Percentiles rank a stretch among this genome's conserved stretches.
phyloP scores from a whole-genome alignment of 371 early-diverging fungal species.

The Mortierella sp. region DNA sequence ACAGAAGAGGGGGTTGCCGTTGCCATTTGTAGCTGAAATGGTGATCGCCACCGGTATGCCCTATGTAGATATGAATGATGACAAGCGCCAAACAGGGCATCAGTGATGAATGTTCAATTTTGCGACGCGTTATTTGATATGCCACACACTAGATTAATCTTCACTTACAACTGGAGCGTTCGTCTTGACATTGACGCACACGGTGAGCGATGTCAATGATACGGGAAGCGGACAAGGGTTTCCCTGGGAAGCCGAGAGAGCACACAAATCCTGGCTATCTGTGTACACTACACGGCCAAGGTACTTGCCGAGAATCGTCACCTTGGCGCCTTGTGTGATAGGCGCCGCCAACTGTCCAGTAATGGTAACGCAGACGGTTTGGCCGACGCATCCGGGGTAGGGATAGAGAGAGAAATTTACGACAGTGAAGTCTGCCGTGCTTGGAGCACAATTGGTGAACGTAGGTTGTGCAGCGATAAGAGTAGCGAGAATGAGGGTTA shows the following conservation, averaged over 20 bases:
- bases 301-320: constrained; percentile 16
- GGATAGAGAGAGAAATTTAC: constrained; percentile 16
- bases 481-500: constrained; percentile 14
- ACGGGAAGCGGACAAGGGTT: constrained; percentile 27
- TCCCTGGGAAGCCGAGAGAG: constrained; percentile 6
- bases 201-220: constrained; percentile 29
- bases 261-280: constrained; percentile 28
- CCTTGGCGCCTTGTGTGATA: constrained; percentile 5
- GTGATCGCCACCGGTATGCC: constrained; percentile 14
- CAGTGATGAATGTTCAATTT: no score
- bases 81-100: no score
- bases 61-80: neutral
- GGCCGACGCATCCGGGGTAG: constrained; percentile 14
- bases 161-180: constrained; percentile 17
- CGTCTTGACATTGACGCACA: constrained; percentile 31
- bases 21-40: constrained; percentile 29
- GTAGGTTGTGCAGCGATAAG: constrained; percentile 6
- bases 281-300: constrained; percentile 22
- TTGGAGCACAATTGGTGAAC: constrained; percentile 18
- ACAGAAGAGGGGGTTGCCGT: constrained; percentile 19
- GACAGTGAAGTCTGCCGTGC: constrained; percentile 10
- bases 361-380: constrained; percentile 5
- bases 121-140: neutral
- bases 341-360: constrained; percentile 10
- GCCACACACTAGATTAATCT: neutral